Base-by-base conservation (phyloP, 208 protist species). In the Naegleria fowleri region DNA sequence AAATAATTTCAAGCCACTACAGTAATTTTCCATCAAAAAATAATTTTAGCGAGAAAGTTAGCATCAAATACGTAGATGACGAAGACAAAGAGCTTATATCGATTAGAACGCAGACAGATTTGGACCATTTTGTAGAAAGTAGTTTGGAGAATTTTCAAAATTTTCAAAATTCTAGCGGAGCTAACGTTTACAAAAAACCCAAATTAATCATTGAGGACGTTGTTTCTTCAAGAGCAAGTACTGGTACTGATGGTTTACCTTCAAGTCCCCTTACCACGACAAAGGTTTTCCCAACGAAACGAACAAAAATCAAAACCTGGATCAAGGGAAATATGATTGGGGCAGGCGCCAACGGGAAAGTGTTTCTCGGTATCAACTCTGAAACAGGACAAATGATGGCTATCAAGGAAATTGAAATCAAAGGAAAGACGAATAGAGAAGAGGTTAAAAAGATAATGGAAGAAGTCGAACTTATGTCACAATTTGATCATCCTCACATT, bases 401-500 rank as follows among this genome's bases (percentile, higher is more conserved):
- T 29, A 43, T 90, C 5, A 90, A 90, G 29, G 87, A 90, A 55
- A 48, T 90, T n/a, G 43, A 86, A 51, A 39, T 86, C 11, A 84
- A 84, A 33, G 38, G 76, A 0, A 86, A 86, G 16, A 86, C 29
- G 59, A 87, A 33, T 59, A 48, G 39, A 36, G 86, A 76, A n/a
- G 41, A 92, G 52, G 83, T 91, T n/a, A 55, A 93, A 40, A 86
- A 91, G 76, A 92, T 95, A 91, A 90, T 95, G 83, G 93, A 95
- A 39, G 96, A 98, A 88, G 94, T 98, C 22, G 93, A 94, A 41
- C 92, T 97, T 38, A 93, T 98, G 86, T 95, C 93, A 5, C 91
- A 93, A n/a, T 94, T 97, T 36, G 90, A 93, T 40, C 95, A 98
- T 90, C 93, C 92, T 79, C 93, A 95, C 91, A 96, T 98, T 91